phyloP scores from a whole-genome alignment of 148 eudicot genomes.

The Dysphania ambrosioides region DNA sequence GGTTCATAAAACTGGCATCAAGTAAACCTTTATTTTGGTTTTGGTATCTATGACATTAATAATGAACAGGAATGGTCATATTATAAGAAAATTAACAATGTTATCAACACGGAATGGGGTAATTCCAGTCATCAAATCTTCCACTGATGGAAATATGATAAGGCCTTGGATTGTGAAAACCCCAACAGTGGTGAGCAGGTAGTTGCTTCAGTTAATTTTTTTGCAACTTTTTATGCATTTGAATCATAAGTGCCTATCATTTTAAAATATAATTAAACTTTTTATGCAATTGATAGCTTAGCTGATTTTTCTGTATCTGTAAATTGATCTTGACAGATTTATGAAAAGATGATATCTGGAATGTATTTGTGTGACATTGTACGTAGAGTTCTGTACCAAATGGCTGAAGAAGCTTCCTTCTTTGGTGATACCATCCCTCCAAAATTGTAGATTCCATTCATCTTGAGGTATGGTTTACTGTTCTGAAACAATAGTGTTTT shows the following conservation, averaged over 20 bases:
- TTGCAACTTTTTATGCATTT: background rate
- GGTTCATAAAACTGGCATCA: slow-evolving; percentile 17
- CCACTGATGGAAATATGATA: slow-evolving; percentile 74
- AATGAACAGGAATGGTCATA: too few species aligned
- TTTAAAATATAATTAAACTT: background rate
- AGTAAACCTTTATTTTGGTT: slow-evolving; percentile 5
- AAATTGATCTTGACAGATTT: slow-evolving; percentile 77
- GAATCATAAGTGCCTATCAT: too few species aligned
- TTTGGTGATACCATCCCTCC: slow-evolving; percentile 85
- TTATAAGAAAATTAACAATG: too few species aligned
- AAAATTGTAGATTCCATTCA: slow-evolving; percentile 58
- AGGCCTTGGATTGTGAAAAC: slow-evolving; percentile 63
- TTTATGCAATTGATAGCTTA: too few species aligned
- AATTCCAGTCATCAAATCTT: slow-evolving; percentile 76
- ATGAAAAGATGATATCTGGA: slow-evolving; percentile 89
- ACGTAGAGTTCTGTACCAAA: slow-evolving; percentile 66
- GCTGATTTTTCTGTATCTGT: too few species aligned
- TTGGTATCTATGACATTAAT: too few species aligned
- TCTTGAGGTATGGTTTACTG: slow-evolving; percentile 44
- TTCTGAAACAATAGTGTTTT: background rate
- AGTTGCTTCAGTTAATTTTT: background rate
- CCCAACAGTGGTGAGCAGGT: slow-evolving; percentile 92
- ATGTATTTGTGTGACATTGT: slow-evolving; percentile 95
- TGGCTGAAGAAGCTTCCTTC: slow-evolving; percentile 80
- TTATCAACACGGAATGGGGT: slow-evolving; percentile 95